Evolutionary conservation across 768 basidiomycete genomes (phyloP).

Genomic region (Boletus bicolor): DNA sequence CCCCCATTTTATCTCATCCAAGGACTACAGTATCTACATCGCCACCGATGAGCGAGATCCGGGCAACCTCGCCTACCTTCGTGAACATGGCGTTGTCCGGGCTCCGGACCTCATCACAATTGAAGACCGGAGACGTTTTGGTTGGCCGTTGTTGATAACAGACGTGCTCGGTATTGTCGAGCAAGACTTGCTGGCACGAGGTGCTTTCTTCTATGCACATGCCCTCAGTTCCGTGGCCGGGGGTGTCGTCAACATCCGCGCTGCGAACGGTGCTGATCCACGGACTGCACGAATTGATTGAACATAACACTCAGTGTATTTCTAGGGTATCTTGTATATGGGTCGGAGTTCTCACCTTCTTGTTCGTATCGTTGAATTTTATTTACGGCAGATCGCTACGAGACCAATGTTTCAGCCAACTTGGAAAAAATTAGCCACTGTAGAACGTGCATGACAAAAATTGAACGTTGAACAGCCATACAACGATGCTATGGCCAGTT

Average conservation of each 20-base stretch:
- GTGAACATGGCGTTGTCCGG: conserved; percentile 36
- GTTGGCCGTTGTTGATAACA: conserved; percentile 42
- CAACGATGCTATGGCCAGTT: too few relatives aligned
- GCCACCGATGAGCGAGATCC: conserved; percentile 43
- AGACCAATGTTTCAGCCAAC: background rate
- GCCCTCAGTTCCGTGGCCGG: conserved; percentile 41
- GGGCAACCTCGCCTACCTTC: conserved; percentile 33
- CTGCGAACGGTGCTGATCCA: conserved; percentile 38
- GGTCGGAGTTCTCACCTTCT: background rate
- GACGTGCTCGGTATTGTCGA: conserved; percentile 44
- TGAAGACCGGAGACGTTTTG: conserved; percentile 40
- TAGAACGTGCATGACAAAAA: too few relatives aligned
- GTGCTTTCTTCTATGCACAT: conserved; percentile 42
- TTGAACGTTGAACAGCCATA: too few relatives aligned
- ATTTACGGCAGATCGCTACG: background rate
- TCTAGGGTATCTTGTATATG: background rate
- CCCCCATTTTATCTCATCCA: conserved; percentile 3
- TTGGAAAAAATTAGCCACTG: too few relatives aligned
- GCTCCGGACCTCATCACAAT: conserved; percentile 41
- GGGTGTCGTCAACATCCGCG: conserved; percentile 41
- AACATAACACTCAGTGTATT: background rate
- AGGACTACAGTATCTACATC: conserved; percentile 29
- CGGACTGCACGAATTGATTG: conserved; percentile 38
- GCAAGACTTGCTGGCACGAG: conserved; percentile 38
- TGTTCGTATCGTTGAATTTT: background rate